A percentile compares a stretch with the other conserved stretches of the same genome.
phyloP scores from a whole-genome alignment of 768 basidiomycete species.

The Mycena polygramma region DNA sequence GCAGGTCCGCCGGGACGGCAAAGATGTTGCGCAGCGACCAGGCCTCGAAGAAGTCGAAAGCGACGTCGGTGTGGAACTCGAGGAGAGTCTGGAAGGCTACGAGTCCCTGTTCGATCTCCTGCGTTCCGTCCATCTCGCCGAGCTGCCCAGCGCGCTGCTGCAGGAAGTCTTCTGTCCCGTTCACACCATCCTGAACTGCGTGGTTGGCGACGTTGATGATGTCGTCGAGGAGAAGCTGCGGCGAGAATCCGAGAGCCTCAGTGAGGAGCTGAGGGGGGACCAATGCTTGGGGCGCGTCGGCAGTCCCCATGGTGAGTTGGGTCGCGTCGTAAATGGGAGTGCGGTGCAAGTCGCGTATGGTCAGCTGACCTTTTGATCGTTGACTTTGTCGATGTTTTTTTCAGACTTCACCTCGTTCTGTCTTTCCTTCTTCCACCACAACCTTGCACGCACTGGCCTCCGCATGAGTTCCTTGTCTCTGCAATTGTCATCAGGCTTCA shows the following conservation, averaged over 20 bases:
- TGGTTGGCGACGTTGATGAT: constrained; percentile 88
- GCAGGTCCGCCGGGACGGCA: constrained; percentile 75
- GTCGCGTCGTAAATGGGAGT: not conserved
- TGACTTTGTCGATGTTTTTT: too few species aligned
- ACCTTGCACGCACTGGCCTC: too few species aligned
- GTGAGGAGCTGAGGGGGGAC: constrained; percentile 67
- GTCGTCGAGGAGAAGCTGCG: constrained; percentile 88
- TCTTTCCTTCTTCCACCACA: too few species aligned
- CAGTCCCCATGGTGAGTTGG: constrained; percentile 10
- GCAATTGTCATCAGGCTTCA: too few species aligned
- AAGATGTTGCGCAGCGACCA: constrained; percentile 94
- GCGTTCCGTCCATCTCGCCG: constrained; percentile 68
- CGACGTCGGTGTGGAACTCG: constrained; percentile 89
- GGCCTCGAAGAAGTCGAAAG: constrained; percentile 92
- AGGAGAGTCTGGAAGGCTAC: constrained; percentile 91
- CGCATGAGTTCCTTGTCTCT: too few species aligned
- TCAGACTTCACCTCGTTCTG: too few species aligned
- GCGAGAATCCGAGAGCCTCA: constrained; percentile 87
- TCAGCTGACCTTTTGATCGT: not conserved
- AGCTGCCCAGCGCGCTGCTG: constrained; percentile 66
- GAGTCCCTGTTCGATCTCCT: constrained; percentile 84
- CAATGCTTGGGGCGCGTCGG: constrained; percentile 28
- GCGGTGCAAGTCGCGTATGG: constrained; percentile 10
- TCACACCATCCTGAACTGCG: constrained; percentile 81
- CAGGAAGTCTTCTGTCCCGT: constrained; percentile 84